phyloP scores from a whole-genome alignment of 2,329 filamentous ascomycete genomes.

The Diaporthe sp. region DNA sequence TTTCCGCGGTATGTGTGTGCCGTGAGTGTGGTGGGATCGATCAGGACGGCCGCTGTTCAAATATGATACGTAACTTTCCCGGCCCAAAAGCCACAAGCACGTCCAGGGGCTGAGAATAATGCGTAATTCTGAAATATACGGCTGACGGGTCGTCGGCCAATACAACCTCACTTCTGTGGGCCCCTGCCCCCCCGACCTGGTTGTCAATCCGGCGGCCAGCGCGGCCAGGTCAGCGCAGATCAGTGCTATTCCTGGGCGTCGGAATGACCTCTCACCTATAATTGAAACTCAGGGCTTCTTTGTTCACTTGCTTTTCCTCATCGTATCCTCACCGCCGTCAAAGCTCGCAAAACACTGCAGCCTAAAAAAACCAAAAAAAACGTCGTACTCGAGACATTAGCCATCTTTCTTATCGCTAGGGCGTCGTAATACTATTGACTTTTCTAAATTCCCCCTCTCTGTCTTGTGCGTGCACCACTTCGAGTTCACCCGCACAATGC shows the following conservation, averaged over 20 bases:
- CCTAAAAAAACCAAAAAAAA: no score
- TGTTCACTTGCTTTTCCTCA: background rate
- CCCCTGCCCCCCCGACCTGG: background rate
- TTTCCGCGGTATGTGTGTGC: background rate
- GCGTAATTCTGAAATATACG: background rate
- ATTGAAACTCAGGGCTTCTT: background rate
- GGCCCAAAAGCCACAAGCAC: fast-evolving
- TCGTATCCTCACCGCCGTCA: background rate
- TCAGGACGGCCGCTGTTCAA: no score
- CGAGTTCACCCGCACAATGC: conserved; percentile 37
- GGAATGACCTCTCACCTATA: conserved; percentile 20
- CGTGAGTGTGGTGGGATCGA: background rate
- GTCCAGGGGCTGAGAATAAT: no score
- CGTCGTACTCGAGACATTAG: background rate
- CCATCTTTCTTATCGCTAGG: no score
- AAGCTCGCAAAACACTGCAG: no score
- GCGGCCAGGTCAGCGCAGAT: conserved; percentile 12
- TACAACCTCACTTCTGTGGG: background rate
- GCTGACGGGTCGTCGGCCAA: no score
- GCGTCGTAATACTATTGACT: background rate
- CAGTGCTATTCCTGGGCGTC: conserved; percentile 6
- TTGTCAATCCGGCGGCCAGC: conserved; percentile 24
- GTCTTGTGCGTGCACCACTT: no score
- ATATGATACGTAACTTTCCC: background rate
- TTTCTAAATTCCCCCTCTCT: no score